phyloP scores from a whole-genome alignment of 1,284 basidiomycete species.

The Ustilago loliicola region DNA sequence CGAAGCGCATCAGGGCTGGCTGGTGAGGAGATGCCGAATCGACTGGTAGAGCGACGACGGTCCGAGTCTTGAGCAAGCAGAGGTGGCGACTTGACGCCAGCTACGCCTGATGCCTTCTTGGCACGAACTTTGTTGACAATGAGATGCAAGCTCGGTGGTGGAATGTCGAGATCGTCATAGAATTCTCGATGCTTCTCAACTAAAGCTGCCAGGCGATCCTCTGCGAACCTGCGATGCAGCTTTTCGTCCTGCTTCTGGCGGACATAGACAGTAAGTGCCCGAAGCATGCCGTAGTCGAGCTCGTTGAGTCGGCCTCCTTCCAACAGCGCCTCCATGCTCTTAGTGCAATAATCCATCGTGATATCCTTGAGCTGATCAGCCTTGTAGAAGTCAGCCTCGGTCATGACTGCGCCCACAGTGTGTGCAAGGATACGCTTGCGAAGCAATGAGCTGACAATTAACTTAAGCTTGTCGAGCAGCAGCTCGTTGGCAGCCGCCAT shows the following conservation, averaged over 20 bases:
- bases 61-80: conserved; percentile 61
- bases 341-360: conserved; percentile 84
- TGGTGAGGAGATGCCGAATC: conserved; percentile 51
- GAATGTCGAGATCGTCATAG: conserved; percentile 85
- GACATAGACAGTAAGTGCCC: conserved; percentile 78
- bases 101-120: conserved; percentile 52
- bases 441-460: conserved; percentile 79
- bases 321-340: conserved; percentile 88
- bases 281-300: conserved; percentile 78
- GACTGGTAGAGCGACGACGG: conserved; percentile 70
- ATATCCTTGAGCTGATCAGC: conserved; percentile 79
- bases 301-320: conserved; percentile 83
- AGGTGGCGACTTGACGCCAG: conserved; percentile 50
- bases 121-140: conserved; percentile 59
- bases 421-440: conserved; percentile 77
- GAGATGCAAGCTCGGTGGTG: conserved; percentile 73
- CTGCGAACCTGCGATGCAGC: conserved; percentile 78
- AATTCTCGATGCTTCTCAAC: conserved; percentile 81
- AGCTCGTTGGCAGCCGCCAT: conserved; percentile 90
- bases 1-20: conserved; percentile 49
- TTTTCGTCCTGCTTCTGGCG: conserved; percentile 78
- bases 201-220: conserved; percentile 75
- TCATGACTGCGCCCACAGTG: conserved; percentile 85
- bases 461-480: conserved; percentile 84
- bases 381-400: conserved; percentile 85